Evolutionary conservation across 495 filamentous ascomycete genomes (phyloP), one percentile per base, ranked within the genome.

Genomic region (Xylaria scruposa): DNA sequence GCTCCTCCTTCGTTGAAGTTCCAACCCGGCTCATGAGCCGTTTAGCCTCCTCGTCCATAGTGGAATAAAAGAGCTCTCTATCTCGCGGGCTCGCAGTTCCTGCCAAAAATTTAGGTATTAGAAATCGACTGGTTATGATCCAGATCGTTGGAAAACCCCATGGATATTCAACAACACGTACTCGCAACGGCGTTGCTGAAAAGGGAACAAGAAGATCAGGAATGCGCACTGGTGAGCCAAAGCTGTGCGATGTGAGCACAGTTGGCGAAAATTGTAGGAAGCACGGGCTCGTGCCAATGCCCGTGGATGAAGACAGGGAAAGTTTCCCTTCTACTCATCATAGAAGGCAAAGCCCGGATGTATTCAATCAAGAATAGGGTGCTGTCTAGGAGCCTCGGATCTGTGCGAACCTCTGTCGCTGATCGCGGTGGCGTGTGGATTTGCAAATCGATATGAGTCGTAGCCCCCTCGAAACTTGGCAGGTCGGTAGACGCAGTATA

Each of bases 281-380:
- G 68, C 47, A 73, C 66, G n/a, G 76, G 51, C 24, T 70, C 54
- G 49, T 70, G 70, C 76, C 76, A 78, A 17, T 73, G 60, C 12
- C 76, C 76, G 10, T 78, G 76, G 26, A 44, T 58, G 24, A 72
- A 76, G 51, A 62, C 68, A 8, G 74, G 73, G 19, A 76, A 74
- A 4, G 64, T 73, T 56, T 76, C 74, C 53, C 74, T 70, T 36
- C 49, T 67, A 12, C 65, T 64, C 72, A 78, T 73, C 56, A 56
- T 73, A 19, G 71, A 51, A 29, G 76, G 74, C 19, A 78, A 56
- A 13, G 51, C 67, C 47, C 76, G 60, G 42, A 76, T 42, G 4
- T 68, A 54, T 44, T 78, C 76, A 1, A 76, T 19, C 38, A 78
- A 58, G 49, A 78, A 74, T 31, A 61, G 42, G 38, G 62, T 68